phyloP scores from a whole-genome alignment of 352 stramenopile species.

The Phytopythium sindhum region DNA sequence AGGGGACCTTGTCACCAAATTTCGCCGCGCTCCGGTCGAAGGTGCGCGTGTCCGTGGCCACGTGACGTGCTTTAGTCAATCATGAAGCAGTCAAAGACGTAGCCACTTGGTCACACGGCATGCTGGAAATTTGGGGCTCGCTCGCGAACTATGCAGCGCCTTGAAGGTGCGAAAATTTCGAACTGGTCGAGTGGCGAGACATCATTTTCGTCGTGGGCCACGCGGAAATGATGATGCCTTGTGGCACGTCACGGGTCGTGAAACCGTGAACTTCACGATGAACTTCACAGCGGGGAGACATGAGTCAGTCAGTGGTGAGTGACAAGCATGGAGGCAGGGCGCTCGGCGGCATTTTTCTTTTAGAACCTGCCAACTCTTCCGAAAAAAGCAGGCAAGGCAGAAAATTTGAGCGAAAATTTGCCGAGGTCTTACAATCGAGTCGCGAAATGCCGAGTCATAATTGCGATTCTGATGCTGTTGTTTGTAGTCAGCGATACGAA shows the following conservation, averaged over 20 bases:
- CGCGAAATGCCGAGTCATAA: neutral
- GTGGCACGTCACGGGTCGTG: neutral
- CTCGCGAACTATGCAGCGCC: no score
- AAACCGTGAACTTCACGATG: no score
- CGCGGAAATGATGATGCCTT: no score
- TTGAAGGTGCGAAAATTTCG: neutral
- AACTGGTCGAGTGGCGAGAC: neutral
- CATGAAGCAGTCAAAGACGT: neutral
- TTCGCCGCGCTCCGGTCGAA: neutral
- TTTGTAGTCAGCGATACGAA: no score
- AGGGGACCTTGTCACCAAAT: neutral
- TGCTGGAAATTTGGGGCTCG: neutral
- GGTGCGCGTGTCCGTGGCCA: neutral
- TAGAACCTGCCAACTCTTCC: neutral
- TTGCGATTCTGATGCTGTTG: no score
- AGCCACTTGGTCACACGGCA: neutral
- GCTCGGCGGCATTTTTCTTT: no score
- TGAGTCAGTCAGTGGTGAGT: no score
- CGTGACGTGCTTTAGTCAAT: neutral
- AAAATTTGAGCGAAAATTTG: neutral
- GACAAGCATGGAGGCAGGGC: no score
- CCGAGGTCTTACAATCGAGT: constrained; percentile 1
- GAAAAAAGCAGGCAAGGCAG: neutral
- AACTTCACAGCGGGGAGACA: no score
- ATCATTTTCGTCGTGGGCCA: neutral